These are phyloP conservation scores for Neonectria sp. DNA, from an alignment of 2,329 filamentous ascomycete genomes.

Conservation along the genomic window DNA sequence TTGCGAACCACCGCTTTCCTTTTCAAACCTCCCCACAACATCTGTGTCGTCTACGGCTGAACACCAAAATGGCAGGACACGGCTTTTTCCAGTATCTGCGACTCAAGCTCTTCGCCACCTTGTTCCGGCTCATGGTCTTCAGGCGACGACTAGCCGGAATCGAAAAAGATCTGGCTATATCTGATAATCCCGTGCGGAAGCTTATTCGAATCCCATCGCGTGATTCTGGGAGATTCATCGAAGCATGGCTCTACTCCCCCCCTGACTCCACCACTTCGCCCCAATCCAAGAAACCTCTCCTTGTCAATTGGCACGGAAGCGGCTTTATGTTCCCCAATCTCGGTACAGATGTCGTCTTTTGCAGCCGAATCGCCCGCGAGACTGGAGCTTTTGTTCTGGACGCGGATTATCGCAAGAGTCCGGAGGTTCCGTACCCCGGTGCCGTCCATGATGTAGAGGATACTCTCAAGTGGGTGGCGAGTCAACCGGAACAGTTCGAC, in stretches of 20 bases:
- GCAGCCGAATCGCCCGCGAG: slow-evolving; percentile 20
- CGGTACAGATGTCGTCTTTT: slow-evolving; percentile 18
- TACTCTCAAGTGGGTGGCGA: slow-evolving; percentile 16
- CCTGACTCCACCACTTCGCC: not conserved
- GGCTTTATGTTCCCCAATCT: slow-evolving; percentile 23
- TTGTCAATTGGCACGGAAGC: slow-evolving; percentile 33
- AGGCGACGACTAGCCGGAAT: not conserved
- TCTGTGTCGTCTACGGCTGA: not conserved
- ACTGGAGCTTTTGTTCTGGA: slow-evolving; percentile 15
- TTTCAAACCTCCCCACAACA: not conserved
- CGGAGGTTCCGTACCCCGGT: slow-evolving; percentile 21
- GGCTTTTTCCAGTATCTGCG: slow-evolving; percentile 22
- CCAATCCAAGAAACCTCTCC: slow-evolving; percentile 13
- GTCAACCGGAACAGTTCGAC: slow-evolving; percentile 21
- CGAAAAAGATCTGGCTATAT: slow-evolving; percentile 1
- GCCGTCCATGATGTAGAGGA: slow-evolving; percentile 25
- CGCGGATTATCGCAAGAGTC: slow-evolving; percentile 30
- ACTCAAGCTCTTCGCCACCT: slow-evolving; percentile 20
- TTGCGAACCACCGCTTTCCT: not conserved
- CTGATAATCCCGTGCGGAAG: slow-evolving; percentile 2
- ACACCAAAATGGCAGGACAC: slow-evolving; percentile 15
- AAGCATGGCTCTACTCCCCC: slow-evolving; percentile 17
- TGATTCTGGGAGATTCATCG: slow-evolving; percentile 20
- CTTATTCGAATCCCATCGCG: slow-evolving; percentile 26
- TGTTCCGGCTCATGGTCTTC: slow-evolving; percentile 9